Evolutionary conservation across 345 rosid species (phyloP), one percentile per base, ranked within the genome.

Genomic region (Aquilaria malaccensis): DNA sequence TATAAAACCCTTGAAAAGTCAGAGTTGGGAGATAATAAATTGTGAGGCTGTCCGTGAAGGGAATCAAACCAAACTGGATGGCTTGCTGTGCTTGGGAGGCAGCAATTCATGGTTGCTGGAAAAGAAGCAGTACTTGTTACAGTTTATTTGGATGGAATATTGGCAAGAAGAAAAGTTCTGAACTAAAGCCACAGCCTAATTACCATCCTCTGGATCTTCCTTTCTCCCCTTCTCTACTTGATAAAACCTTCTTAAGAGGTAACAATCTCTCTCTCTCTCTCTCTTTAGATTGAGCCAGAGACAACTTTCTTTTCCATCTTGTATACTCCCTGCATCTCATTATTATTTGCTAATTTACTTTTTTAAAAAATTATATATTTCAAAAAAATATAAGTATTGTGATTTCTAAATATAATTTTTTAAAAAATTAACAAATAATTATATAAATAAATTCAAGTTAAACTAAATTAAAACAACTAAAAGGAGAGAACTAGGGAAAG

Each of bases 241-340:
- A 71, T 56, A 77, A 72, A 50, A 90, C 97, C 32, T 90, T 87
- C 80, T 69, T 87, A 55, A 81, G 60, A 45, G 92, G 88, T 83
- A 78, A 51, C 4, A 14, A 46, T 0, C 50, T 54, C 64, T 14
- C 65, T 31, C 53, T 22, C 55, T 55, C 22, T 13, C 37, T 9
- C 43, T 32, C 10, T 22, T 22, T 22, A 22, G 22, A 22, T 22
- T 22, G 22, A 22, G 22, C 22, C 22, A 22, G 22, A 22, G 22
- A 22, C 22, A 22, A 22, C 22, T 22, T 22, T 22, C 22, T 22
- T 22, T 22, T 22, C 22, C 22, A 1, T 22, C 22, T 22, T 22
- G 22, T 22, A 22, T 22, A 22, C 22, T 22, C 22, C 22, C 22
- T 22, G 22, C 22, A 22, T 22, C 22, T 22, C 22, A 22, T 22